phyloP scores from a whole-genome alignment of 2,329 filamentous ascomycete genomes.

The Calonectria pauciramosa region DNA sequence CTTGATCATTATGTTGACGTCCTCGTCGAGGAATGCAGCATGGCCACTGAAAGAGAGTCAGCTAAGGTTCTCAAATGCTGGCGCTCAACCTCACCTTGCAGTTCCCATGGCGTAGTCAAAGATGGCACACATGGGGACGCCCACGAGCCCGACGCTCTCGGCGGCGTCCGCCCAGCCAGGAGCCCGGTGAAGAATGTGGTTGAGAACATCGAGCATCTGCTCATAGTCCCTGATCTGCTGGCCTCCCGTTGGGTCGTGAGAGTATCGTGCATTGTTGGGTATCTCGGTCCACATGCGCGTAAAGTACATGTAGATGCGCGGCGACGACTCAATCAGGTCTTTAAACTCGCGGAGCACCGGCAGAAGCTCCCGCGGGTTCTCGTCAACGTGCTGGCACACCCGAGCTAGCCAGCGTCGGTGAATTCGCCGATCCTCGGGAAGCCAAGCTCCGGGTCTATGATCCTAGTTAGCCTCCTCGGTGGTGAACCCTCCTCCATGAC shows the following conservation, averaged over 20 bases:
- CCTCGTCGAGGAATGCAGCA: conserved; percentile 67
- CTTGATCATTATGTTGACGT: conserved; percentile 67
- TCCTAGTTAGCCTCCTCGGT: neutral
- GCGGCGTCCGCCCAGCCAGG: conserved; percentile 68
- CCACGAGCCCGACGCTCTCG: conserved; percentile 65
- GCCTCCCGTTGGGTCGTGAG: conserved; percentile 71
- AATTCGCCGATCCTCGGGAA: conserved; percentile 73
- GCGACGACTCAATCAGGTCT: conserved; percentile 73
- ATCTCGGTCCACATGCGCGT: conserved; percentile 78
- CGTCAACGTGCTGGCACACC: conserved; percentile 68
- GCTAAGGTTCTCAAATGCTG: neutral
- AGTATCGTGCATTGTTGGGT: conserved; percentile 71
- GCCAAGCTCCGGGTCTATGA: conserved; percentile 69
- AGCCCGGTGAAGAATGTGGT: conserved; percentile 67
- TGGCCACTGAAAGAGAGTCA: conserved; percentile 55
- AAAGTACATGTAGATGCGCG: conserved; percentile 77
- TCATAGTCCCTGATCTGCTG: conserved; percentile 75
- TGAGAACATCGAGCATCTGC: conserved; percentile 76
- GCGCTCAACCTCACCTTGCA: conserved; percentile 54
- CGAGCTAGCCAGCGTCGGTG: conserved; percentile 74
- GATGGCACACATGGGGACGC: conserved; percentile 65
- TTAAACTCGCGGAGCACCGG: conserved; percentile 76
- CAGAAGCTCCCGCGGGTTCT: conserved; percentile 63
- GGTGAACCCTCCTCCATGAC: neutral
- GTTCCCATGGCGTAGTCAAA: conserved; percentile 72